Conservation (phyloP, 164 flowering plant species). For the Aristolochia californica region DNA sequence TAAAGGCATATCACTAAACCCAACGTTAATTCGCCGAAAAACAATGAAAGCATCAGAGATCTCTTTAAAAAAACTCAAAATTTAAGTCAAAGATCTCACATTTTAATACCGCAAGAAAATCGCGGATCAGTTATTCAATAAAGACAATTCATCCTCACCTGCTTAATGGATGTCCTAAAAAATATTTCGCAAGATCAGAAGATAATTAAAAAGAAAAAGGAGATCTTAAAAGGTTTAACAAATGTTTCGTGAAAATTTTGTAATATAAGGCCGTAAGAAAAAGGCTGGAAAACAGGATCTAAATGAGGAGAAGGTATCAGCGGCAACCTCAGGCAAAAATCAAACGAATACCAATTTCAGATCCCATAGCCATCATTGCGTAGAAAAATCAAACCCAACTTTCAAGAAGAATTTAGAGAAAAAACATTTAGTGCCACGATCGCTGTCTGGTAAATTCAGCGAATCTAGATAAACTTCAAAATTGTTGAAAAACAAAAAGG, state of each 20-base stretch:
- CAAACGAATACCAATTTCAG: neutral
- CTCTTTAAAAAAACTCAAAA: too few relatives aligned
- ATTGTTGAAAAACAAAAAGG: conserved; percentile 1
- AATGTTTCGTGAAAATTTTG: too few relatives aligned
- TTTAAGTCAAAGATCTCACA: neutral
- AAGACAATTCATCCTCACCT: neutral
- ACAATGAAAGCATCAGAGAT: too few relatives aligned
- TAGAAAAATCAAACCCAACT: neutral
- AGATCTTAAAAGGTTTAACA: too few relatives aligned
- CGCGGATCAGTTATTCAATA: neutral
- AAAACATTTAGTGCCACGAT: conserved; percentile 10
- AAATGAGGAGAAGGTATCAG: too few relatives aligned
- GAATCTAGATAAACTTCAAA: neutral
- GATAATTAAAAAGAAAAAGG: neutral
- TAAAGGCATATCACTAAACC: too few relatives aligned
- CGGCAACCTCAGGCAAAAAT: neutral
- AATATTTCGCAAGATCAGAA: neutral
- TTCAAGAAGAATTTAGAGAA: neutral
- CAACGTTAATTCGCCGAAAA: too few relatives aligned
- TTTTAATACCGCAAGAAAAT: neutral
- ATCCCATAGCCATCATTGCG: neutral
- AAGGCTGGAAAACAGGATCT: too few relatives aligned
- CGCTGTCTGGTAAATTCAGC: neutral
- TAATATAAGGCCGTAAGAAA: too few relatives aligned
- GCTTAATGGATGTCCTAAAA: neutral